These are phyloP conservation scores for Gossypium raimondii DNA, from an alignment of 345 rosid genomes.

Conservation along the genomic window DNA sequence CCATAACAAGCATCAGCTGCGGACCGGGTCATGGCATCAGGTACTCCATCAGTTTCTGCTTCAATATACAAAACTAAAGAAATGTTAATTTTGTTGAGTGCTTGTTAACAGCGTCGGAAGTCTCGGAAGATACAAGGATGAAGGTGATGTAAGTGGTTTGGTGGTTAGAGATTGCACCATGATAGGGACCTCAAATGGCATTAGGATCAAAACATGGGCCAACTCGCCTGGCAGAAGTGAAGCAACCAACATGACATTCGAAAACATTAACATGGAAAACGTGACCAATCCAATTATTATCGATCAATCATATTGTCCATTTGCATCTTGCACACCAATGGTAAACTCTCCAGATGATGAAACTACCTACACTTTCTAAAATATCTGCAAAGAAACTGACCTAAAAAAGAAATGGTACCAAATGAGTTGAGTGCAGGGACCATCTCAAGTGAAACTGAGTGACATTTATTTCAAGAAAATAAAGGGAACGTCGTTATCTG, in stretches of 20 bases:
- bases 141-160: constrained; percentile 42
- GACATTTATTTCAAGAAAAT: constrained; percentile 34
- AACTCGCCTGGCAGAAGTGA: constrained; percentile 45
- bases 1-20: constrained; percentile 30
- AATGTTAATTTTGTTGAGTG: neutral
- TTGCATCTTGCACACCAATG: constrained; percentile 38
- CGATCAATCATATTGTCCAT: constrained; percentile 52
- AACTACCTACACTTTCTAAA: neutral
- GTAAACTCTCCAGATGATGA: constrained; percentile 14
- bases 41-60: constrained; percentile 2
- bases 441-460: constrained; percentile 32
- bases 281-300: constrained; percentile 57
- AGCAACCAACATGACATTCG: constrained; percentile 57
- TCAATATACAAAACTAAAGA: neutral
- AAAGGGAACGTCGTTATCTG: constrained; percentile 30
- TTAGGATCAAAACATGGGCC: constrained; percentile 63
- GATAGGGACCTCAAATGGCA: constrained; percentile 42
- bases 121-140: constrained; percentile 46
- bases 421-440: constrained; percentile 15
- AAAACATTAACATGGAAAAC: constrained; percentile 45
- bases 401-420: no score
- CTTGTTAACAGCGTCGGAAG: constrained; percentile 43
- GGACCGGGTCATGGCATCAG: constrained; percentile 46
- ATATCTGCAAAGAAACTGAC: neutral
- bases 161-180: constrained; percentile 48